Percentiles rank a stretch among this genome's conserved stretches.
These are phyloP conservation scores for Gardenia jasminoides DNA, from an alignment of 257 asterid species.

Conservation along the genomic window DNA sequence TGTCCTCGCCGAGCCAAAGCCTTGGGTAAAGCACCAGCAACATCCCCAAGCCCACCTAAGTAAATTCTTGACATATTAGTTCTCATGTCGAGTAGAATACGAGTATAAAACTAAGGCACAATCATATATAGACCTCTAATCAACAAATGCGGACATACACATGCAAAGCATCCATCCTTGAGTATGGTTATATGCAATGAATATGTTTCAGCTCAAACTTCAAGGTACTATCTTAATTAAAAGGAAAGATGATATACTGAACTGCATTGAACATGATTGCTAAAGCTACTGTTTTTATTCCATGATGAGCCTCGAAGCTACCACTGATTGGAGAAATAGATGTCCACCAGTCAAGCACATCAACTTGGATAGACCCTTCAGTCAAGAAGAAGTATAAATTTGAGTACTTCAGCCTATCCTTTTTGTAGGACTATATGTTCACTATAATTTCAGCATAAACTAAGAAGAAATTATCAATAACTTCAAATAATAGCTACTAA, in stretches of 20 bases:
- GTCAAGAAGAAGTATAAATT: not conserved
- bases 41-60: slow-evolving; percentile 99
- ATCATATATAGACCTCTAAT: not conserved
- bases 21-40: slow-evolving; percentile 98
- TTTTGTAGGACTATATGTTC: not conserved
- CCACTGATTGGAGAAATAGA: not conserved
- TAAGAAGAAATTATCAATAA: too few species aligned
- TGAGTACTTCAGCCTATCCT: not conserved
- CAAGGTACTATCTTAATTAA: not conserved
- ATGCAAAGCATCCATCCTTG: not conserved
- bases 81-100: not conserved
- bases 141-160: not conserved
- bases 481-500: not conserved
- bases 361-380: not conserved
- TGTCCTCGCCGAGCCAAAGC: slow-evolving; percentile 99
- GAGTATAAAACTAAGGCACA: not conserved
- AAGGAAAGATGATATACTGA: not conserved
- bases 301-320: not conserved
- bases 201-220: not conserved
- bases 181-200: not conserved
- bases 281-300: not conserved
- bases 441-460: not conserved
- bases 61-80: slow-evolving; percentile 13
- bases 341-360: not conserved
- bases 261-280: not conserved